Conservation (phyloP, 331 rosid genomes). For the Phaseolus coccineus region DNA sequence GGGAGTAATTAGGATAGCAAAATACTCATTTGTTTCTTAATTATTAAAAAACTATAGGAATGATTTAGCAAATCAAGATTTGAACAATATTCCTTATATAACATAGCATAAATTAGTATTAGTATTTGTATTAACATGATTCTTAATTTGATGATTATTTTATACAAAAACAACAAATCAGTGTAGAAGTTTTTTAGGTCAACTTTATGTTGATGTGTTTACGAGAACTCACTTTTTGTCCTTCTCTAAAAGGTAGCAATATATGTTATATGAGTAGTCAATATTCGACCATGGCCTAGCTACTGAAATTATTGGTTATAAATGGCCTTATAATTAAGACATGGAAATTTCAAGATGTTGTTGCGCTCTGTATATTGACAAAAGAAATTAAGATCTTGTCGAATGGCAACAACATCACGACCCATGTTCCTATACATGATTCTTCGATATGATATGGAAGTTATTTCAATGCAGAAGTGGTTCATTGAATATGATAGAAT, state of each 20-base stretch:
- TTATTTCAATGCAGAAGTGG: background rate
- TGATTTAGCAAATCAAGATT: too few relatives aligned
- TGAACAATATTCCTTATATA: too few relatives aligned
- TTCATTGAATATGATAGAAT: background rate
- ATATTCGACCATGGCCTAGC: conserved; percentile 3
- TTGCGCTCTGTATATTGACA: background rate
- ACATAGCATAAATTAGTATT: too few relatives aligned
- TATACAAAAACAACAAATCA: too few relatives aligned
- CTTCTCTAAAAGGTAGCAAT: background rate
- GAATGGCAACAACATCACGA: background rate
- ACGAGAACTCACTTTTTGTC: too few relatives aligned
- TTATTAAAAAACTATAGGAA: too few relatives aligned
- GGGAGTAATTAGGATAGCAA: too few relatives aligned
- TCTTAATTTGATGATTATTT: too few relatives aligned
- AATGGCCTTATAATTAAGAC: background rate
- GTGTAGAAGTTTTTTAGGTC: too few relatives aligned
- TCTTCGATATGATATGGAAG: background rate
- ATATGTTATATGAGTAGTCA: background rate
- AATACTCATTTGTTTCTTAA: too few relatives aligned
- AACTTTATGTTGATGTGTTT: too few relatives aligned
- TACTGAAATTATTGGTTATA: background rate
- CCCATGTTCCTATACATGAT: background rate
- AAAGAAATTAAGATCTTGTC: background rate
- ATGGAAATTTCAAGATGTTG: background rate
- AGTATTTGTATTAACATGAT: too few relatives aligned